Percentiles rank a stretch among this genome's conserved stretches.
Evolutionary conservation across 331 rosid genomes (phyloP).

Genomic region (Saraca asoca): DNA sequence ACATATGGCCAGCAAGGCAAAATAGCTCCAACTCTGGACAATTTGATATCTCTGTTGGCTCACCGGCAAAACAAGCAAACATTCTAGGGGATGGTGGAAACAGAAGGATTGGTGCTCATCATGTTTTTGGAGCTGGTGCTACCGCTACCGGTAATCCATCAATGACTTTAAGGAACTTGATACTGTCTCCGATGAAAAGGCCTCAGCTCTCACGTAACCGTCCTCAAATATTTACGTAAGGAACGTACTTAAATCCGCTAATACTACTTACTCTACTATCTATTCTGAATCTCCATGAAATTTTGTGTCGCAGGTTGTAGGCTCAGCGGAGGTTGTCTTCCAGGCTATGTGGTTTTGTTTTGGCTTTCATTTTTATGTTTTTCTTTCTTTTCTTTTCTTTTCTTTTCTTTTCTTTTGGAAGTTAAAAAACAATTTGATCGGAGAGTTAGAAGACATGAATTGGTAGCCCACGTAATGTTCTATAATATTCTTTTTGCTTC

Average conservation of each 20-base stretch:
- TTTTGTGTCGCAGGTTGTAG: constrained; percentile 66
- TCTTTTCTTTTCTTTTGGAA: constrained; percentile 7
- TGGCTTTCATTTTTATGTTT: not conserved
- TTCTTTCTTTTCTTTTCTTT: no score
- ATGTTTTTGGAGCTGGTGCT: constrained; percentile 62
- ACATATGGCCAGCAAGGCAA: constrained; percentile 88
- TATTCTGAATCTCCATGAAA: constrained; percentile 34
- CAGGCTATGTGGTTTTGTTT: constrained; percentile 26
- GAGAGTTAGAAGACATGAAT: constrained; percentile 14
- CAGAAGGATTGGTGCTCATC: constrained; percentile 71
- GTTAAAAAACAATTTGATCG: constrained; percentile 3
- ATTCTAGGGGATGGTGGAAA: constrained; percentile 60
- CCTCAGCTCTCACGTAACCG: constrained; percentile 93
- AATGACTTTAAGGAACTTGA: constrained; percentile 77
- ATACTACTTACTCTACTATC: not conserved
- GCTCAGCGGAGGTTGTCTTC: constrained; percentile 34
- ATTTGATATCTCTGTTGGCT: constrained; percentile 78
- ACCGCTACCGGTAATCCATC: constrained; percentile 61
- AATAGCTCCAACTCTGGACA: constrained; percentile 78
- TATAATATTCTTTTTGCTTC: constrained; percentile 30
- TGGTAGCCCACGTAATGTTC: constrained; percentile 9
- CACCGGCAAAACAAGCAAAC: constrained; percentile 71
- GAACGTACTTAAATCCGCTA: constrained; percentile 19
- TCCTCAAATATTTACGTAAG: constrained; percentile 81
- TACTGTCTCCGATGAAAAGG: constrained; percentile 92